Evolutionary conservation across 2,329 filamentous ascomycete species (phyloP), one percentile per base, ranked within the genome.

Genomic region (Trichophyton verrucosum): DNA sequence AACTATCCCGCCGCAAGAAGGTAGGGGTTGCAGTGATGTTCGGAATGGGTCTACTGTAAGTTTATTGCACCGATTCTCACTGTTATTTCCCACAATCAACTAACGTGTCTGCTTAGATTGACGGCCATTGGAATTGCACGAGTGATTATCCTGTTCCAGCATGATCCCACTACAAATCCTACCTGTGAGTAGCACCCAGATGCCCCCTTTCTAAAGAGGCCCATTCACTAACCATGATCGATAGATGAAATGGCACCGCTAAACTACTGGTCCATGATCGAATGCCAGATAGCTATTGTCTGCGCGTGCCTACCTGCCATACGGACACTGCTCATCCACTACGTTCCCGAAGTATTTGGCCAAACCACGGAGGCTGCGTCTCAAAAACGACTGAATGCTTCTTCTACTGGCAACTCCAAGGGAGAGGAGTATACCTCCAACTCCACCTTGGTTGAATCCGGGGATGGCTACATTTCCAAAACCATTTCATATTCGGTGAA

Each of bases 1-100:
- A 67, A 36, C 38, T 68, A 24, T 62, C 61, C 0, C 22, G 17
- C 40, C 58, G 55, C 4, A 66, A 64, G 57, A 68, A 67, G 33
- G 7, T 65, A 1, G 64, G 62, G 15, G 57, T 59, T 24, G 40
- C 17, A 4, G 13, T 59, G n/a, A 59, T 59, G 57, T 59, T 59
- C 17, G 42, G 15, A 22, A 46, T 59, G 57, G 57, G 57, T 9
- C 27, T 47, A 13, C 13, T 59, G 57, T 59, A 46, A 59, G 57
- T 47, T n/a, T 5, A 20, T 20, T 20, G 20, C 20, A 20, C 20
- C 20, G 20, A 47, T 9, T 24, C 44, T 6, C 24, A 27, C 24
- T 1, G 4, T 6, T 20, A 5, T 20, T 47, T 47, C 2, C 17
- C 20, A 22, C 20, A 0, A n/a, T 47, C 9, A 24, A 9, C 7